Base-by-base conservation (phyloP, 495 filamentous ascomycete genomes). In the Penicillium canariense region DNA sequence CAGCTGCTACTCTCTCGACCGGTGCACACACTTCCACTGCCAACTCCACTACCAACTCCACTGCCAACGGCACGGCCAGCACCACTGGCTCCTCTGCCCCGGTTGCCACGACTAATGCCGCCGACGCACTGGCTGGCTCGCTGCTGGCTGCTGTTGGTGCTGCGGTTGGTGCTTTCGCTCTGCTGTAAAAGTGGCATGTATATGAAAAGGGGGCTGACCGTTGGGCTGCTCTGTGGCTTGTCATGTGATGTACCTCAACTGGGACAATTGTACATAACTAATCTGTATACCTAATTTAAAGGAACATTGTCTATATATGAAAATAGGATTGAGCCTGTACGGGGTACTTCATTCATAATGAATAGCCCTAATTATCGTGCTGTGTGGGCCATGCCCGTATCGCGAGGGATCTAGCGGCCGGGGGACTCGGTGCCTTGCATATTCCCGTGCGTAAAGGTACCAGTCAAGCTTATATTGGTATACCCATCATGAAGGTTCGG, bases 101-200 rank as follows among this genome's bases (percentile, higher is more conserved):
- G 25, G 25, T 48, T 25, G 28, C 46, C 20, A 40, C 50, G 15
- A 55, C 52, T 5, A 61, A 58, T 48, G 43, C 30, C 5, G 61
- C 30, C 1, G 51, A 23, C 23, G 17, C 31, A 11, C 25, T 54
- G 22, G 43, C 25, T 50, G 54, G 50, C n/a, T 51, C 61, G 9
- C 39, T 64, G 35, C 54, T 53, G 28, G 63, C 61, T 28, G 60
- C 55, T 45, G 63, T 57, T 30, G 75, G 69, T 15, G 72, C 59
- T 49, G 75, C 70, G 60, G 73, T 77, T 31, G 61, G 61, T 36
- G 58, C 58, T 34, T 18, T 64, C 27, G 39, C 50, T 25, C 18
- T 64, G 23, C 17, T 61, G n/a, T 64, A 58, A 43, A 36, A 5
- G 26, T 15, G 20, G 25, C 30, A 38, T 5, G 32, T 14, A 49